Evolutionary conservation across 768 basidiomycete species (phyloP), one percentile per base, ranked within the genome.

Genomic region (Trametes elegans): DNA sequence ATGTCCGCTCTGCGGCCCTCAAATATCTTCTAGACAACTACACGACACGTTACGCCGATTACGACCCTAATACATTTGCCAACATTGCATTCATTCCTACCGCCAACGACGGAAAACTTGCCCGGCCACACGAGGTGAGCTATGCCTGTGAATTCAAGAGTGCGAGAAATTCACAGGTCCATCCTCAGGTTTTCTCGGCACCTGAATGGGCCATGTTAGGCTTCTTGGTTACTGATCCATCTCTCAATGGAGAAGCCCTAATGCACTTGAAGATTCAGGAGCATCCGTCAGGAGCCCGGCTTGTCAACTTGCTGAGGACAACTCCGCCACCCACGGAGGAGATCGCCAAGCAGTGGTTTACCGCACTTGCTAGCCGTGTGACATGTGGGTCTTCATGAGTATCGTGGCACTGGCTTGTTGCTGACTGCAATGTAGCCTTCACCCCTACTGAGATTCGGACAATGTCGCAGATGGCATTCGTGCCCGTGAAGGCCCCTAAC

Each of bases 1-100:
- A 77, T 63, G 68, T 80, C 32, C 82, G 83, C n/a, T 63, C 73
- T 5, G 69, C 73, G 9, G 93, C 93, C 0, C 74, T 98, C 50
- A 83, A 84, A 52, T 98, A 96, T 71, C 77, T 98, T 28, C 70
- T 95, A 40, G 85, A 91, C 46, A 88, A 95, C 62, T 75, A 86
- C 26, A 66, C 74, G 7, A 75, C 73, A 0, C 79, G 79, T 52
- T 95, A 90, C 64, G 64, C 70, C 1, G 72, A 80, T 35, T 88
- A 89, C 59, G 73, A 80, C 39, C 76, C 82, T n/a, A 66, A 72
- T 13, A 64, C 76, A 11, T 88, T 83, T 59, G 70, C 74, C 4
- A 72, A 83, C 23, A 65, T 88, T 8, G 74, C 87, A 0, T 99
- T 90, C 71, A 81, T 99, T 40, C 96, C 96, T 1, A 84, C 93